Base-by-base conservation (phyloP, 1,284 basidiomycete genomes). In the Trametes sp. region DNA sequence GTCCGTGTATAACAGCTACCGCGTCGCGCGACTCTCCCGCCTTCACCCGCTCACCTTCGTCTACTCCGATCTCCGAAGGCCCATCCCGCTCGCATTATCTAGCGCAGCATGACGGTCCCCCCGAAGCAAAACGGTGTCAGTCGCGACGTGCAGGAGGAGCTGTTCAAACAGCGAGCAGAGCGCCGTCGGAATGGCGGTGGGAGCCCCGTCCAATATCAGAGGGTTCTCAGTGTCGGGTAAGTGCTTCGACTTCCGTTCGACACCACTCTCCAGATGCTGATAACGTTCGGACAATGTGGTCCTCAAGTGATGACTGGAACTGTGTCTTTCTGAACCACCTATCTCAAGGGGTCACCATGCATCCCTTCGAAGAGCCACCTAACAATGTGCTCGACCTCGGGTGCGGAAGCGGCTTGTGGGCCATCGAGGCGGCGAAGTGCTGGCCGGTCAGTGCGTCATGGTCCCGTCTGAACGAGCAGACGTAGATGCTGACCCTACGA, bases 361-460 rank as follows among this genome's bases (percentile, higher is more conserved):
- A 86, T 67, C 76, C 80, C 46, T 85, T 87, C 53, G 75, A 81
- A 5, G 71, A 70, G 0, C 82, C 85, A 19, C 90, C 90, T 0
- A 51, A 69, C 1, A 75, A 78, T 6, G 80, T 90, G 0, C 82
- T 93, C 10, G 90, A 92, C 71, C 77, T 96, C 26, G 94, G 94
- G 0, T 94, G 92, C 71, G 94, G 94, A 4, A 87, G 86, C 60
- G 94, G 94, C 0, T 83, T 86, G 57, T 92, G 90, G 90, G 81
- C 82, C 11, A 80, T 92, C 44, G 84, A 87, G 61, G 88, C 88
- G 8, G 89, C 86, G 2, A 84, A 80, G 66, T 74, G 78, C 54
- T 92, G 89, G 88, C 78, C 79, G 72, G 90, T 88, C 59, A 56
- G 84, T 74, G 42, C 36, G 5, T 28, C 33, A 2, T 19, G 26